Conservation (phyloP, 164 flowering plant species). For the Aristolochia fimbriata region DNA sequence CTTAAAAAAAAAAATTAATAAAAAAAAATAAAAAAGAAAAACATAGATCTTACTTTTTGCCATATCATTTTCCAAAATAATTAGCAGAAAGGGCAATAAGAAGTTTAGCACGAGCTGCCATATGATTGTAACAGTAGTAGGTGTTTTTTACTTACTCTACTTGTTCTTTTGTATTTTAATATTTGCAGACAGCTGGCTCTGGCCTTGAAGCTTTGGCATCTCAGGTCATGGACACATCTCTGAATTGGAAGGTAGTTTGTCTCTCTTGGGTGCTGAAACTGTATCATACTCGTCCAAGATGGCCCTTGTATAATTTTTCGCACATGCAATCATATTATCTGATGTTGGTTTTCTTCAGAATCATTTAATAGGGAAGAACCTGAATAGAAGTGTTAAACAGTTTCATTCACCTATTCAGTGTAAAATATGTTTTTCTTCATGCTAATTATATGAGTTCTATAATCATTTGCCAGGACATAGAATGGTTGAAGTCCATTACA, state of each 20-base stretch:
- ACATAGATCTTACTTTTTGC: too few relatives aligned
- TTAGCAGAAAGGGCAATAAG: too few relatives aligned
- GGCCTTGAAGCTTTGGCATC: conserved; percentile 73
- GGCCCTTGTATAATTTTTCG: background rate
- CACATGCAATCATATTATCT: conserved; percentile 6
- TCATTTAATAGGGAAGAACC: background rate
- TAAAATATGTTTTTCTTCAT: background rate
- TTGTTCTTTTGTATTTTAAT: background rate
- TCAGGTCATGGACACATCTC: conserved; percentile 56
- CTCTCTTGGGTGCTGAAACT: background rate
- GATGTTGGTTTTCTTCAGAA: background rate
- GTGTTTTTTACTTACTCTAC: background rate
- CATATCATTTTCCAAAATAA: too few relatives aligned
- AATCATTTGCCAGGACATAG: conserved; percentile 46
- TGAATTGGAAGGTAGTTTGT: conserved; percentile 62
- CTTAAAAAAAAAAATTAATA: too few relatives aligned
- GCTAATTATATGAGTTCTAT: conserved; percentile 2
- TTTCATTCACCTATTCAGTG: background rate
- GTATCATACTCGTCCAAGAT: background rate
- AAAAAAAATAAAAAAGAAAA: too few relatives aligned
- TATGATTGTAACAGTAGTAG: too few relatives aligned
- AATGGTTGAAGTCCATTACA: conserved; percentile 90
- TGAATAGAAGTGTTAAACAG: background rate
- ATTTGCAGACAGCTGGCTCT: conserved; percentile 49
- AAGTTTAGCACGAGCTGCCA: too few relatives aligned